Percentiles rank a stretch among this genome's conserved stretches.
phyloP scores from a whole-genome alignment of 345 rosid genomes.

The Eucalyptus tenuipes region DNA sequence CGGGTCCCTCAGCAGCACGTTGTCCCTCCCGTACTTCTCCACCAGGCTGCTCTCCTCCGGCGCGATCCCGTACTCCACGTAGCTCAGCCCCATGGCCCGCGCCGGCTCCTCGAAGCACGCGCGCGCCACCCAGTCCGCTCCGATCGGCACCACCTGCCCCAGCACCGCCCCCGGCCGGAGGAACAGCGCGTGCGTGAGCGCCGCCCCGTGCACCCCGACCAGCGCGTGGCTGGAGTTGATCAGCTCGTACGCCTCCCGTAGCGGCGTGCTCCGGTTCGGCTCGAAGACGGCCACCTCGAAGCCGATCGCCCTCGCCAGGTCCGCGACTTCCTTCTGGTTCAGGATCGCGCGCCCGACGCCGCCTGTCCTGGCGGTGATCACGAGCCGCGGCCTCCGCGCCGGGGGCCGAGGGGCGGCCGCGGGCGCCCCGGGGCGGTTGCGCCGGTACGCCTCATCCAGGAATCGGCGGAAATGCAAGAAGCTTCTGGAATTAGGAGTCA shows the following conservation, averaged over 20 bases:
- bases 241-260: not conserved
- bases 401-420: not conserved
- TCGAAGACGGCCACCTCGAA: slow-evolving; percentile 11
- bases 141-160: slow-evolving; percentile 20
- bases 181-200: slow-evolving; percentile 12
- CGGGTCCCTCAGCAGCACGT: slow-evolving; percentile 9
- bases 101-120: slow-evolving; percentile 8
- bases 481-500: not conserved
- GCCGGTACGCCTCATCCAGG: not conserved
- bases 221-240: slow-evolving; percentile 18
- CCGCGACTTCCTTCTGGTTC: not conserved
- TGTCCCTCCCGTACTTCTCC: slow-evolving; percentile 1
- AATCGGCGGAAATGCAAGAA: slow-evolving; percentile 6
- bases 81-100: slow-evolving; percentile 15
- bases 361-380: not conserved
- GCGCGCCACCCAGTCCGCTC: slow-evolving; percentile 5
- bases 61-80: slow-evolving; percentile 7
- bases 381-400: not conserved
- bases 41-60: slow-evolving; percentile 18
- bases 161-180: slow-evolving; percentile 6
- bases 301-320: not conserved
- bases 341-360: not conserved
- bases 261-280: not conserved
- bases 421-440: not conserved
- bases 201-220: slow-evolving; percentile 34